These are phyloP conservation scores for Phytopythium kandeliae DNA, from an alignment of 352 stramenopile species.

Conservation along the genomic window DNA sequence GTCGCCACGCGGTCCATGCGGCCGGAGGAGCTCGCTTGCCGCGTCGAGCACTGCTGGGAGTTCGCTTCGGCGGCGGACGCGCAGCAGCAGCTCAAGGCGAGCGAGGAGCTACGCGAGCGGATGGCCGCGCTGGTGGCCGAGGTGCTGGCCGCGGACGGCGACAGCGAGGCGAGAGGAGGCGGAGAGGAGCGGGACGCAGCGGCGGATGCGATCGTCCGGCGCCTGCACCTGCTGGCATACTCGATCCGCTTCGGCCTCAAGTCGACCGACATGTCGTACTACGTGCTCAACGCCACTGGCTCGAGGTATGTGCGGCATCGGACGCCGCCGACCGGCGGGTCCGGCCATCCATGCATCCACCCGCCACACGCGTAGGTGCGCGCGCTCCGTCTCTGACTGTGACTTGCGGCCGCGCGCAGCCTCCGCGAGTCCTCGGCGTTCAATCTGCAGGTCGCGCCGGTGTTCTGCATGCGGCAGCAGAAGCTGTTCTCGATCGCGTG, in stretches of 20 bases:
- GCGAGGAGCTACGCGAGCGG: not conserved
- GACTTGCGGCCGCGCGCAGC: slow-evolving; percentile 1
- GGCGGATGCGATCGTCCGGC: slow-evolving; percentile 23
- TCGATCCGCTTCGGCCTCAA: slow-evolving; percentile 38
- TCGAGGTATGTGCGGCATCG: slow-evolving; percentile 14
- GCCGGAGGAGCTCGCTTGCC: slow-evolving; percentile 14
- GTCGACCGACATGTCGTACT: slow-evolving; percentile 40
- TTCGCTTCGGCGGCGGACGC: slow-evolving; percentile 36
- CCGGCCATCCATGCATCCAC: too few relatives aligned
- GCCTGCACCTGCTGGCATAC: slow-evolving; percentile 38
- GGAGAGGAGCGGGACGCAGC: slow-evolving; percentile 15
- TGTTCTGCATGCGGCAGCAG: slow-evolving; percentile 40
- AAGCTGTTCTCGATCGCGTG: slow-evolving; percentile 43
- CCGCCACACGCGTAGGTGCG: too few relatives aligned
- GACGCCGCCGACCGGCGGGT: too few relatives aligned
- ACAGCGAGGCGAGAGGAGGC: slow-evolving; percentile 1
- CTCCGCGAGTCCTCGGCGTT: slow-evolving; percentile 26
- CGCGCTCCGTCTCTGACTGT: too few relatives aligned
- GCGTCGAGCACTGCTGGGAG: slow-evolving; percentile 26
- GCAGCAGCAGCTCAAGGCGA: slow-evolving; percentile 20
- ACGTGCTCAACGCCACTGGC: slow-evolving; percentile 38
- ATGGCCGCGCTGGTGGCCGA: slow-evolving; percentile 1
- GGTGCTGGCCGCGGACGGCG: slow-evolving; percentile 4
- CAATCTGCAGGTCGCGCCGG: slow-evolving; percentile 41
- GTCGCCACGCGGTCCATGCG: slow-evolving; percentile 11